Evolutionary conservation across 1,284 basidiomycete species (phyloP).

Genomic region (Grifola frondosa): DNA sequence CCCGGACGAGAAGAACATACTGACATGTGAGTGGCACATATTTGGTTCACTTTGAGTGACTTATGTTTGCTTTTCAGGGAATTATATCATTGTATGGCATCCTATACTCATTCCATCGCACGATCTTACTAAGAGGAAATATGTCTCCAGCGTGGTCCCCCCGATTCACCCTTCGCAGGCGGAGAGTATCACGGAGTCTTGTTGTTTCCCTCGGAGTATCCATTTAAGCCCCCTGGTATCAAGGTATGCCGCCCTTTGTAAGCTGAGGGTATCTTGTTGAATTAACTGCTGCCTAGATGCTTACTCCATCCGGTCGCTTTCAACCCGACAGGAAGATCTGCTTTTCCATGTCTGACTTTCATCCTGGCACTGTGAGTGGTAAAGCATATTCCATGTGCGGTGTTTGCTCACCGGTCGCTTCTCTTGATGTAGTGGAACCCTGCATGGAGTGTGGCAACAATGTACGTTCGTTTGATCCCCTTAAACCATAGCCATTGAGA

Average conservation of each 20-base stretch:
- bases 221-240: constrained; percentile 94
- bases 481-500: not conserved
- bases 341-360: constrained; percentile 95
- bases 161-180: constrained; percentile 88
- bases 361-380: constrained; percentile 78
- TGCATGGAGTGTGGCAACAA: constrained; percentile 90
- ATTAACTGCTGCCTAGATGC: constrained; percentile 58
- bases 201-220: constrained; percentile 89
- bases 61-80: constrained; percentile 56
- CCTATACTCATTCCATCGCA: constrained; percentile 10
- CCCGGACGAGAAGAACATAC: constrained; percentile 95
- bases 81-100: constrained; percentile 77
- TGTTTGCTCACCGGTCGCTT: constrained; percentile 7
- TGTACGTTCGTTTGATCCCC: constrained; percentile 50
- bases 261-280: not conserved
- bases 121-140: too few relatives aligned
- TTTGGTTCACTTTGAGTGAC: not conserved
- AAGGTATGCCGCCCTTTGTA: constrained; percentile 53
- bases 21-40: constrained; percentile 67
- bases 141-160: constrained; percentile 86
- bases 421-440: constrained; percentile 73
- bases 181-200: constrained; percentile 94
- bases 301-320: constrained; percentile 92
- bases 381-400: not conserved
- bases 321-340: constrained; percentile 94